Conservation (phyloP, 2,329 filamentous ascomycete species). For the Ascochyta viciae-villosae region DNA sequence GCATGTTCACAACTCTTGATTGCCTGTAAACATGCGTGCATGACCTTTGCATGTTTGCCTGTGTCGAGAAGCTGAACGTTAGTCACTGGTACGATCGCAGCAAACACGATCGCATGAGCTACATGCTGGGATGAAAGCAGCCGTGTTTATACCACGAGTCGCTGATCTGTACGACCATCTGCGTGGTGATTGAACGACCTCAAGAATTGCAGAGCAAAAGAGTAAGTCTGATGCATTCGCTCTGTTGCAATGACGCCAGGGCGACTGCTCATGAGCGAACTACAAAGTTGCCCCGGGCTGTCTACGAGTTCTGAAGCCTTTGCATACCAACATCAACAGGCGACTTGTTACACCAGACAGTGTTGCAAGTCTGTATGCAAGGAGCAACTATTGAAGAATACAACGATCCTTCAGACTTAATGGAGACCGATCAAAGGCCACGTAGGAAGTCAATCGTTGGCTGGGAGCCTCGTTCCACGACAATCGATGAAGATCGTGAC, state of each 20-base stretch:
- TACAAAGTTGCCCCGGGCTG: background rate
- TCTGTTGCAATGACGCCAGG: background rate
- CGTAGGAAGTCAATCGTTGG: slow-evolving; percentile 8
- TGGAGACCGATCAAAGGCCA: slow-evolving; percentile 4
- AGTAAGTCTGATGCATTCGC: background rate
- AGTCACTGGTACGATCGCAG: background rate
- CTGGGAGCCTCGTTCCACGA: slow-evolving; percentile 15
- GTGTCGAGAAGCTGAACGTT: no score
- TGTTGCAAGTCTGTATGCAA: background rate
- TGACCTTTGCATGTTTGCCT: background rate
- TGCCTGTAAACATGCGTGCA: background rate
- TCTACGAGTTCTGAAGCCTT: background rate
- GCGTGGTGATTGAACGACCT: background rate
- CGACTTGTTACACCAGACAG: background rate
- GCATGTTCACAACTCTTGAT: background rate
- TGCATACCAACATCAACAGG: background rate
- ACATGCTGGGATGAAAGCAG: no score
- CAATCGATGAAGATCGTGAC: slow-evolving; percentile 21
- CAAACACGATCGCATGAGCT: background rate
- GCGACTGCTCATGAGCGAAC: background rate
- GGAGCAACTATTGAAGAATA: slow-evolving; percentile 3
- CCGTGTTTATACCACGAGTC: background rate
- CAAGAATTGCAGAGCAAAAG: background rate
- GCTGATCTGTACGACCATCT: background rate
- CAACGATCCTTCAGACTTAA: slow-evolving; percentile 3